Percentiles rank a stretch among this genome's conserved stretches.
Evolutionary conservation across 352 stramenopile species (phyloP).

Genomic region (Phytophthora megakarya): DNA sequence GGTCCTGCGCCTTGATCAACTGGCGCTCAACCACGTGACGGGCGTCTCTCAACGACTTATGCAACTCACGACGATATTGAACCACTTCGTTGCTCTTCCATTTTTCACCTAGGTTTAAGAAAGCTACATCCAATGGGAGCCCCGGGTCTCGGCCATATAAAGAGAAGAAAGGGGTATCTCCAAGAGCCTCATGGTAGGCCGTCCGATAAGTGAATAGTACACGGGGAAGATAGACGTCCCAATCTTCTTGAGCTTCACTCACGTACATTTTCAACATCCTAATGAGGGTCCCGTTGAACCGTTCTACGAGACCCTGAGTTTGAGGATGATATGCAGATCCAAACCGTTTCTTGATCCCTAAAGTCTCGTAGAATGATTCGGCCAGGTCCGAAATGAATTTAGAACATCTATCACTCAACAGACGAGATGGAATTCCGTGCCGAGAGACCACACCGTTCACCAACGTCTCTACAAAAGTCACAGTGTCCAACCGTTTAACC

Average conservation of each 20-base stretch:
- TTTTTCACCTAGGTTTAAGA: slow-evolving; percentile 7
- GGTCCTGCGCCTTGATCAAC: no score
- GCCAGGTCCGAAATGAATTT: slow-evolving; percentile 11
- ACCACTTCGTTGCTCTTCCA: slow-evolving; percentile 17
- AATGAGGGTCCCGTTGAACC: no score
- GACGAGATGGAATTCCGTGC: slow-evolving; percentile 2
- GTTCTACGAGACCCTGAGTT: no score
- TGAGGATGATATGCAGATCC: slow-evolving; percentile 4
- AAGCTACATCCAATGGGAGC: slow-evolving; percentile 3
- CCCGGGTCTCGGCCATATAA: no score
- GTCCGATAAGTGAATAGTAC: neutral
- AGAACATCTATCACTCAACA: slow-evolving; percentile 2
- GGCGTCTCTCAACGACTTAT: neutral
- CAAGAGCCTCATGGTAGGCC: slow-evolving; percentile 5
- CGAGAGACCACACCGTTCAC: neutral
- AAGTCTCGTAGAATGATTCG: no score
- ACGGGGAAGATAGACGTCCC: no score
- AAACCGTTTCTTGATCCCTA: slow-evolving; percentile 12
- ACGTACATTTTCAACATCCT: no score
- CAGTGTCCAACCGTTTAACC: no score
- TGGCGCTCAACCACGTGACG: slow-evolving; percentile 5
- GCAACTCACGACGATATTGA: neutral
- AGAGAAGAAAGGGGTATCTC: slow-evolving; percentile 12
- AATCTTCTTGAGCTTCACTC: no score
- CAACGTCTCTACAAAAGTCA: slow-evolving; percentile 3